A percentile compares a stretch with the other conserved stretches of the same genome.
phyloP scores from a whole-genome alignment of 371 early-diverging fungal species.

The Vairimorpha ceranae region DNA sequence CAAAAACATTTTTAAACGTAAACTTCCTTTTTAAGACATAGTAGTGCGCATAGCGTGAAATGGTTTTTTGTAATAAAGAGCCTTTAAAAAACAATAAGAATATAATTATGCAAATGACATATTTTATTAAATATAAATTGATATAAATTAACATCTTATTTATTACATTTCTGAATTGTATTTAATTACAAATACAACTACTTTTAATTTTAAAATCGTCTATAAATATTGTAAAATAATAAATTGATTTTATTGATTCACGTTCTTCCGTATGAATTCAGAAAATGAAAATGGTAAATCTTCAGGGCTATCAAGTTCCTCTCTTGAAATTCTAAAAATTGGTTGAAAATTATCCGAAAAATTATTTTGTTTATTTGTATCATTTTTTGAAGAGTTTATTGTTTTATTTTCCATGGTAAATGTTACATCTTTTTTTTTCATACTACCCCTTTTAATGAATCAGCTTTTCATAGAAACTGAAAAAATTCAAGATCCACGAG shows the following conservation, averaged over 20 bases:
- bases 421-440: constrained; percentile 16
- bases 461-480: constrained; percentile 60
- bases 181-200: too few species aligned
- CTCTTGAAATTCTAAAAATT: constrained; percentile 2
- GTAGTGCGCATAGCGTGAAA: too few species aligned
- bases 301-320: not conserved
- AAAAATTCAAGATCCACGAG: constrained; percentile 94
- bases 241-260: constrained; percentile 2
- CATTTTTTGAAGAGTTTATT: not conserved
- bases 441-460: constrained; percentile 22
- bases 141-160: not conserved
- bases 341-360: not conserved
- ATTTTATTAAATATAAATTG: too few species aligned
- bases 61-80: too few species aligned
- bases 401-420: not conserved
- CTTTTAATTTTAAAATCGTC: too few species aligned
- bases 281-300: constrained; percentile 15
- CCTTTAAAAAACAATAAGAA: too few species aligned
- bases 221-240: too few species aligned
- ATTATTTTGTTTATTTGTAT: too few species aligned
- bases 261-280: constrained; percentile 14
- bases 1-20: too few species aligned
- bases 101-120: too few species aligned
- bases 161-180: too few species aligned
- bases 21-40: too few species aligned